phyloP scores from a whole-genome alignment of 352 stramenopile species.

The Phytopythium cucurbitacearum region DNA sequence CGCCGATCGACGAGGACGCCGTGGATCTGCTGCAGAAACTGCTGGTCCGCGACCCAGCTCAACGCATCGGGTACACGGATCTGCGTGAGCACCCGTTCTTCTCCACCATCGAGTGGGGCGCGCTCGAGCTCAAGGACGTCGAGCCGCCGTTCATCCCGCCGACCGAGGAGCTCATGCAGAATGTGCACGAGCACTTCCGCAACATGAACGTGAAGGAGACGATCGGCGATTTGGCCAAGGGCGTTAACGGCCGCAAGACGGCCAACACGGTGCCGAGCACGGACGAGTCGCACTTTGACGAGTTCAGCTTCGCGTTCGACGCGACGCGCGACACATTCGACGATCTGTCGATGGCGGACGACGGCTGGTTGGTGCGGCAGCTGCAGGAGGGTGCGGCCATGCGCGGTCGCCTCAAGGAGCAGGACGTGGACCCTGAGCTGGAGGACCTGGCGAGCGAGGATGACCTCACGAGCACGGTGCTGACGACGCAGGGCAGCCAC shows the following conservation, averaged over 20 bases:
- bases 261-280: conserved; percentile 40
- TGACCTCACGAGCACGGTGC: conserved; percentile 29
- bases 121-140: conserved; percentile 76
- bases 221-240: conserved; percentile 62
- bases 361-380: conserved; percentile 80
- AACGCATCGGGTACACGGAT: conserved; percentile 58
- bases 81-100: conserved; percentile 76
- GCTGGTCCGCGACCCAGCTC: conserved; percentile 62
- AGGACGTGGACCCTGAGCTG: conserved; percentile 41
- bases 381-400: conserved; percentile 70
- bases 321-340: conserved; percentile 72
- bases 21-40: conserved; percentile 77
- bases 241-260: conserved; percentile 55
- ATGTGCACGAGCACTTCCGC: conserved; percentile 85
- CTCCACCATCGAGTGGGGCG: conserved; percentile 56
- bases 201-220: conserved; percentile 88
- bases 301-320: conserved; percentile 87
- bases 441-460: conserved; percentile 62
- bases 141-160: conserved; percentile 77
- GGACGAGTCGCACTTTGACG: conserved; percentile 80
- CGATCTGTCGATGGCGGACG: conserved; percentile 75
- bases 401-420: conserved; percentile 61
- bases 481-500: conserved; percentile 51
- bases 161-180: conserved; percentile 80
- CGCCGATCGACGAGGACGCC: conserved; percentile 56